Conservation (phyloP, 2,329 filamentous ascomycete genomes). For the Fusarium humuli region DNA sequence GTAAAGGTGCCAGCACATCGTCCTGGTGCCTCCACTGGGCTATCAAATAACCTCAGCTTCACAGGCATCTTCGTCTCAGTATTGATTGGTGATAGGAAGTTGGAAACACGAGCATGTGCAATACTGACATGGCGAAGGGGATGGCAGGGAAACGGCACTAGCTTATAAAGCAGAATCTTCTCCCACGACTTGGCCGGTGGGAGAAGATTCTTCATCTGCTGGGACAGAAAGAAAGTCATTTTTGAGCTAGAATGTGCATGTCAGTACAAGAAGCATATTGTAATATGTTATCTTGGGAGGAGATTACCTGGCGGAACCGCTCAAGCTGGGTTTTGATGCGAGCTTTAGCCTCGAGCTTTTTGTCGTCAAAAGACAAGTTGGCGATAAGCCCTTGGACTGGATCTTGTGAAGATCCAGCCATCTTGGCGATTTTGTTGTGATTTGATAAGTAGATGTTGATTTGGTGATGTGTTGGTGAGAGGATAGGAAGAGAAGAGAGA, state of each 20-base stretch:
- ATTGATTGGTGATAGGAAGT: neutral
- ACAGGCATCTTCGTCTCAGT: neutral
- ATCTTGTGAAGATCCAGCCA: neutral
- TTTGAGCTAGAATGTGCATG: neutral
- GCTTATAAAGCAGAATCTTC: neutral
- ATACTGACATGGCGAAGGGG: neutral
- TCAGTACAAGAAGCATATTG: neutral
- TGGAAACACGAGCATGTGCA: neutral
- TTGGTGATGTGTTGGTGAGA: neutral
- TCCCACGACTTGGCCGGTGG: neutral
- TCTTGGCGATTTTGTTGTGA: neutral
- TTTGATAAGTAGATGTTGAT: neutral
- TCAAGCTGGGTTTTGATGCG: neutral
- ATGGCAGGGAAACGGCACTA: neutral
- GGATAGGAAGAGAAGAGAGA: neutral
- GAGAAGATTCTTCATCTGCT: neutral
- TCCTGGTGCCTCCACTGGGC: neutral
- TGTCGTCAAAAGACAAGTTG: neutral
- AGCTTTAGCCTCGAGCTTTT: neutral
- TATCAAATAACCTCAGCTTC: neutral
- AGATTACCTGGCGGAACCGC: neutral
- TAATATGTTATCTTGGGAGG: too few species aligned
- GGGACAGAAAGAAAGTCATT: neutral
- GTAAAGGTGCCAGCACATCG: neutral
- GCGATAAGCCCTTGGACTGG: neutral